A percentile compares a stretch with the other conserved stretches of the same genome.
Conservation (phyloP, 1,139 yeast species). For the Candida sp. region DNA sequence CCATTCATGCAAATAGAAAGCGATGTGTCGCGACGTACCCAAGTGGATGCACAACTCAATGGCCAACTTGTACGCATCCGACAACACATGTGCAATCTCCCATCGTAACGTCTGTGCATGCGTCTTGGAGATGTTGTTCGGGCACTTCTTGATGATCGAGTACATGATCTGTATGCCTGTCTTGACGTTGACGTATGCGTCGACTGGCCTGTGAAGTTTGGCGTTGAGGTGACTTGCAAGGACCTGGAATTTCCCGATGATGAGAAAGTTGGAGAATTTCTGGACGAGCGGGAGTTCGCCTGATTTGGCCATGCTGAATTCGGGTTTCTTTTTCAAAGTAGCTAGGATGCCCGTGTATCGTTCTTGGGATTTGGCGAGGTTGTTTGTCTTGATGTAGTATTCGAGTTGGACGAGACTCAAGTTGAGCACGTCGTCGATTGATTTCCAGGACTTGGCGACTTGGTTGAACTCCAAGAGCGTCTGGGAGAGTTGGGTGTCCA, state of each 20-base stretch:
- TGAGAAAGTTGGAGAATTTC: slow-evolving; percentile 36
- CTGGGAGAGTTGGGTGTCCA: slow-evolving; percentile 17
- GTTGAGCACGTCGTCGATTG: slow-evolving; percentile 19
- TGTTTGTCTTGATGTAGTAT: slow-evolving; percentile 20
- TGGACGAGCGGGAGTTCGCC: slow-evolving; percentile 21
- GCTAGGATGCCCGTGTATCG: slow-evolving; percentile 26
- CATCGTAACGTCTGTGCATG: slow-evolving; percentile 34
- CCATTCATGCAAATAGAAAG: slow-evolving; percentile 53
- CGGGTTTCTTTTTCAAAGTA: slow-evolving; percentile 30
- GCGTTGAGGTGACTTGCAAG: slow-evolving; percentile 27
- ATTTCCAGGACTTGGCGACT: slow-evolving; percentile 17
- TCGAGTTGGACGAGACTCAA: slow-evolving; percentile 40
- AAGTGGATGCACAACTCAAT: slow-evolving; percentile 41
- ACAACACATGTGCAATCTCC: slow-evolving; percentile 34
- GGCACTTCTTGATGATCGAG: slow-evolving; percentile 42
- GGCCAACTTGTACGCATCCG: slow-evolving; percentile 36
- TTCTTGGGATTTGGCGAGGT: slow-evolving; percentile 20
- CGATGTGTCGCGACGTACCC: slow-evolving; percentile 60
- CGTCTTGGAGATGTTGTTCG: slow-evolving; percentile 22
- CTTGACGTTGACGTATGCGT: slow-evolving; percentile 33
- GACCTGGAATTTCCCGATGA: slow-evolving; percentile 39
- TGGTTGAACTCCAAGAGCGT: slow-evolving; percentile 18
- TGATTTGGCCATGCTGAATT: slow-evolving; percentile 24
- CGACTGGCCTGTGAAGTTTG: slow-evolving; percentile 17
- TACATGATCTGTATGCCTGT: slow-evolving; percentile 45